These are phyloP conservation scores for Pontederia crassipes DNA, from an alignment of 176 grass and related monocot genomes.

Conservation along the genomic window DNA sequence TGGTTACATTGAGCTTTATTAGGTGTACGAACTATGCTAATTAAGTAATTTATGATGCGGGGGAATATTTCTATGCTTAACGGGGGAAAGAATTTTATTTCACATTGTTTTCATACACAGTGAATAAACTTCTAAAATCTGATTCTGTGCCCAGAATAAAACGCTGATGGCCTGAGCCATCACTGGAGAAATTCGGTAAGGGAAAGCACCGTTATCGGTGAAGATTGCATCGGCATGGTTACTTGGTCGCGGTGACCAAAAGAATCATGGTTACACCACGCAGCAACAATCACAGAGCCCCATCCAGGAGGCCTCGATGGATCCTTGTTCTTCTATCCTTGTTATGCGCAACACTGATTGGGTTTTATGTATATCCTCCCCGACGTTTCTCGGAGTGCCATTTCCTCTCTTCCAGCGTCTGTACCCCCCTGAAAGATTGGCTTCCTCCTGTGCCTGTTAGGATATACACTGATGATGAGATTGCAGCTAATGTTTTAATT, in stretches of 20 bases:
- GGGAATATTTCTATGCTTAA: no score
- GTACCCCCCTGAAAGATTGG: slow-evolving; percentile 32
- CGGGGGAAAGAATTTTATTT: no score
- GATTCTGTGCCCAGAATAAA: no score
- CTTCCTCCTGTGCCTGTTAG: slow-evolving; percentile 55
- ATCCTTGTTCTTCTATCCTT: slow-evolving; percentile 51
- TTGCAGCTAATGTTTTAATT: slow-evolving; percentile 51
- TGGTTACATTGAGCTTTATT: no score
- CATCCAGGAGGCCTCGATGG: slow-evolving; percentile 72
- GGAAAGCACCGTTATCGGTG: not conserved
- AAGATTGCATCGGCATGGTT: slow-evolving; percentile 28
- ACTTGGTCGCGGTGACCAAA: slow-evolving; percentile 10
- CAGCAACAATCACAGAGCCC: slow-evolving; percentile 25
- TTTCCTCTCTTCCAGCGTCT: slow-evolving; percentile 61
- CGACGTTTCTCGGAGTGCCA: slow-evolving; percentile 60
- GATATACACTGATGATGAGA: slow-evolving; percentile 83
- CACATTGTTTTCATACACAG: no score
- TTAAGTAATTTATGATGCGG: no score
- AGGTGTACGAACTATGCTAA: no score
- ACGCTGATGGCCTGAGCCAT: no score
- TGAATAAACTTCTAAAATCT: no score
- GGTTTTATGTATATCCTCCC: slow-evolving; percentile 61
- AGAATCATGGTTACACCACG: slow-evolving; percentile 41
- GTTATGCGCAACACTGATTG: slow-evolving; percentile 43
- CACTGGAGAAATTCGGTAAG: not conserved